Conservation (phyloP, 495 filamentous ascomycete species). For the Pyrenula massariospora region DNA sequence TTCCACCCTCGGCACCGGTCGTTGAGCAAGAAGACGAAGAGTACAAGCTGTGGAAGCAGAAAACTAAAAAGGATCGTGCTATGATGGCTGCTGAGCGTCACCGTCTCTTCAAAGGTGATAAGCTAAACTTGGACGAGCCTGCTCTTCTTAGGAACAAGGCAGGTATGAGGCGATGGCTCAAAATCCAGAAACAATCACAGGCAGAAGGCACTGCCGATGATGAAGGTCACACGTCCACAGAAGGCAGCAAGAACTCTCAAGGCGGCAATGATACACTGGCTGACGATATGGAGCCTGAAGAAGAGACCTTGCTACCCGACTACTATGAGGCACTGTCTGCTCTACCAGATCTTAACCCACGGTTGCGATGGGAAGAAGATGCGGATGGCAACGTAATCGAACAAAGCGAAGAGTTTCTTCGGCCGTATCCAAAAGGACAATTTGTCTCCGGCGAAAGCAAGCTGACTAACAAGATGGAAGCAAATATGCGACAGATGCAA, state of each 20-base stretch:
- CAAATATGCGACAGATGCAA: slow-evolving; percentile 91
- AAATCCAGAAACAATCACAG: slow-evolving; percentile 53
- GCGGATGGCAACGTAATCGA: slow-evolving; percentile 75
- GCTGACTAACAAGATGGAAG: slow-evolving; percentile 69
- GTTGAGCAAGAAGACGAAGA: slow-evolving; percentile 69
- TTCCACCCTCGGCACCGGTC: slow-evolving; percentile 38
- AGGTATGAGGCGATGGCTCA: slow-evolving; percentile 72
- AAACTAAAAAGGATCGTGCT: slow-evolving; percentile 94
- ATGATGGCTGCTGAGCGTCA: slow-evolving; percentile 65
- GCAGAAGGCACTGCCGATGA: slow-evolving; percentile 38
- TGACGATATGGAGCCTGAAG: slow-evolving; percentile 82
- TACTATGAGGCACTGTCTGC: slow-evolving; percentile 84
- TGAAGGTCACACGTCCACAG: slow-evolving; percentile 24
- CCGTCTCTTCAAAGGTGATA: slow-evolving; percentile 73
- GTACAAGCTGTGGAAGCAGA: slow-evolving; percentile 96
- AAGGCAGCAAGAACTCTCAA: slow-evolving; percentile 30
- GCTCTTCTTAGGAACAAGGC: slow-evolving; percentile 68
- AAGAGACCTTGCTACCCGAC: slow-evolving; percentile 69
- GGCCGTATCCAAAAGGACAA: slow-evolving; percentile 56
- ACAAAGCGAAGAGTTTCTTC: slow-evolving; percentile 68
- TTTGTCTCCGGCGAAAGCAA: slow-evolving; percentile 70
- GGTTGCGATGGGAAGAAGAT: slow-evolving; percentile 78
- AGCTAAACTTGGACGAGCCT: slow-evolving; percentile 75
- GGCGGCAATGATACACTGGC: slow-evolving; percentile 61
- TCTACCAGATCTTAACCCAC: slow-evolving; percentile 70